Evolutionary conservation across 2,329 filamentous ascomycete species (phyloP).

Genomic region (Sordariomycetes sp.): DNA sequence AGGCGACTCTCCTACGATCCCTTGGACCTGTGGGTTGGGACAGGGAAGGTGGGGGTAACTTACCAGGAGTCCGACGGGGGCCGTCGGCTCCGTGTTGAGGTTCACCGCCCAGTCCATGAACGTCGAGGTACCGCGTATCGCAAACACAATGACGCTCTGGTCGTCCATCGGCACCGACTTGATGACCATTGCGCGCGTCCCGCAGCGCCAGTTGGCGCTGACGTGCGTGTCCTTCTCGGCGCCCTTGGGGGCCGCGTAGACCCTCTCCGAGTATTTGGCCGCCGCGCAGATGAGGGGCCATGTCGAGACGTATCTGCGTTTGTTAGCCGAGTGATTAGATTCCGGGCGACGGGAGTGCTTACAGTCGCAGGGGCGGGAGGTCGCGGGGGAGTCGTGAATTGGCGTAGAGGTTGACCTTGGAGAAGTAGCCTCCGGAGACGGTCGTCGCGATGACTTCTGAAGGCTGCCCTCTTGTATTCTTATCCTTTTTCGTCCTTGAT

Average conservation of each 20-base stretch:
- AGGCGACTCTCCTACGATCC: too few species aligned
- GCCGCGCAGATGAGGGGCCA: slow-evolving; percentile 70
- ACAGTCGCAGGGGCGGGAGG: slow-evolving; percentile 56
- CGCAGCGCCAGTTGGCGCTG: slow-evolving; percentile 54
- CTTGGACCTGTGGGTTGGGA: too few species aligned
- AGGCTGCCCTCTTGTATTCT: neutral
- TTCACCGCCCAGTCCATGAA: slow-evolving; percentile 85
- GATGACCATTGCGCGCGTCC: slow-evolving; percentile 78
- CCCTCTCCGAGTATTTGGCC: slow-evolving; percentile 62
- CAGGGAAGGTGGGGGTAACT: neutral
- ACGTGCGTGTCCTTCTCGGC: slow-evolving; percentile 57
- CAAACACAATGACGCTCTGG: slow-evolving; percentile 68
- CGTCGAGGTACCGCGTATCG: slow-evolving; percentile 66
- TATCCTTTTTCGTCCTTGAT: neutral
- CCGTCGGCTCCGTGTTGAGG: slow-evolving; percentile 52
- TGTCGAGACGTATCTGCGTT: slow-evolving; percentile 51
- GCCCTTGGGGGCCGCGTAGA: slow-evolving; percentile 53
- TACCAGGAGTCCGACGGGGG: slow-evolving; percentile 51
- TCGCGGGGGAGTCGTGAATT: slow-evolving; percentile 62
- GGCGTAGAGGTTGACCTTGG: slow-evolving; percentile 65
- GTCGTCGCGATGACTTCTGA: neutral
- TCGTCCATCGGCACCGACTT: slow-evolving; percentile 70
- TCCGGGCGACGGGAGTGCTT: slow-evolving; percentile 14
- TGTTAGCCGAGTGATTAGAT: slow-evolving; percentile 7
- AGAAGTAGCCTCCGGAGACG: slow-evolving; percentile 27